Evolutionary conservation across 139 green algal species (phyloP), one percentile per base, ranked within the genome.

Genomic region (Astrephomene gubernaculifera): DNA sequence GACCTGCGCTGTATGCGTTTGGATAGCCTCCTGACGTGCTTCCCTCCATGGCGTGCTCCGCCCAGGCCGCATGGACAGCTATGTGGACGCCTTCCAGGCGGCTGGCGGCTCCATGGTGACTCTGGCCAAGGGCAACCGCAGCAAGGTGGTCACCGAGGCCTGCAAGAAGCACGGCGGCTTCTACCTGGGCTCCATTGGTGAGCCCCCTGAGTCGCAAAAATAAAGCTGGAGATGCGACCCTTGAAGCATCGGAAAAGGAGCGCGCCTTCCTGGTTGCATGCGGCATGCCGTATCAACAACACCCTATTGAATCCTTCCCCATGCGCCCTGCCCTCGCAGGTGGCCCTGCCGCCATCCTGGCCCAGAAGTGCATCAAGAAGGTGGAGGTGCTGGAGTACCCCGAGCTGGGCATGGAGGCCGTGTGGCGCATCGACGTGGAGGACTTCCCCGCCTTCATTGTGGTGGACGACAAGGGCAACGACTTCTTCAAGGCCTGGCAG

Each of bases 361-460:
- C 88, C 0, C 84, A 87, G 76, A 84, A 92, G 68, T 90, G 85
- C 85, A 92, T 92, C 76, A 92, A 90, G 75, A 87, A 89, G 72
- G 83, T 92, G 52, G 88, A 92, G 81, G 88, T 92, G 63, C 85
- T 92, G 38, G 88, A 92, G 84, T 92, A 89, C 78, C 85, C 88
- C 0, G 88, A 92, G 85, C 85, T 92, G 63, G 88, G 88, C 25
- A 92, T 92, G 88, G 88, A 92, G 75, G 88, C 88, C 21, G 65
- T 92, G 33, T 92, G 88, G 85, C 86, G 73, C 39, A 92, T 92
- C 75, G 81, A 90, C 33, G 88, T 92, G 25, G 36, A 87, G 76
- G 80, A 92, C 85, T 92, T 92, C 81, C 88, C 88, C 45, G 88
- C 88, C 36, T 92, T 92, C 76, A 86, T 92, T 29, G 88, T 92